A percentile compares a stretch with the other conserved stretches of the same genome.
phyloP scores from a whole-genome alignment of 176 grass and related monocot genomes.

The Hyparrhenia diplandra region DNA sequence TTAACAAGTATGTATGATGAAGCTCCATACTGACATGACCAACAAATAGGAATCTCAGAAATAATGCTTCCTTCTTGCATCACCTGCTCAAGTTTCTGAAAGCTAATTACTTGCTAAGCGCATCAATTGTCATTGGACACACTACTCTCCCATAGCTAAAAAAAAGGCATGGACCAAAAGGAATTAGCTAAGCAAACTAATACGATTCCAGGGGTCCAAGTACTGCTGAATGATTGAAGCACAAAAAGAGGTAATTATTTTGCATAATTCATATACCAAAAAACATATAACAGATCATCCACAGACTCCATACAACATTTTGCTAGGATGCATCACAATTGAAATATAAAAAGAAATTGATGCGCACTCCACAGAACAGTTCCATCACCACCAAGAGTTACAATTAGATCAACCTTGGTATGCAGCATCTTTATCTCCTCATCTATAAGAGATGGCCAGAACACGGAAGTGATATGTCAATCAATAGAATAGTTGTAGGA shows the following conservation, averaged over 20 bases:
- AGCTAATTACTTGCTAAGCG: background rate
- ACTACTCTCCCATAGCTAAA: background rate
- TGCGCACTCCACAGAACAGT: constrained; percentile 91
- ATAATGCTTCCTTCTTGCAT: background rate
- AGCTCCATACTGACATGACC: background rate
- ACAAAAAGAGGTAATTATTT: background rate
- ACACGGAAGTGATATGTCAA: background rate
- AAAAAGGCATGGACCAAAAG: background rate
- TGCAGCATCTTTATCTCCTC: constrained; percentile 78
- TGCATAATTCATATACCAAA: background rate
- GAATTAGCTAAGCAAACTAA: background rate
- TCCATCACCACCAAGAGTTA: constrained; percentile 94
- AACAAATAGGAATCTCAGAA: background rate
- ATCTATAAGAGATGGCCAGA: constrained; percentile 44
- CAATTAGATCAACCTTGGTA: constrained; percentile 83
- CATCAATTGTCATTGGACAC: background rate
- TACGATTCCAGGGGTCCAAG: background rate
- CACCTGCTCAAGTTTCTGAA: background rate
- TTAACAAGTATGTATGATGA: background rate
- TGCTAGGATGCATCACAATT: background rate
- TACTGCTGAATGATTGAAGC: background rate
- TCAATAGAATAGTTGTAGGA: constrained; percentile 11
- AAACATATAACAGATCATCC: background rate
- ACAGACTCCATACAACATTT: background rate
- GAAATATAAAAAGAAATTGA: background rate